Base-by-base conservation (phyloP, 768 basidiomycete genomes). In the Tephrocybe sp. region DNA sequence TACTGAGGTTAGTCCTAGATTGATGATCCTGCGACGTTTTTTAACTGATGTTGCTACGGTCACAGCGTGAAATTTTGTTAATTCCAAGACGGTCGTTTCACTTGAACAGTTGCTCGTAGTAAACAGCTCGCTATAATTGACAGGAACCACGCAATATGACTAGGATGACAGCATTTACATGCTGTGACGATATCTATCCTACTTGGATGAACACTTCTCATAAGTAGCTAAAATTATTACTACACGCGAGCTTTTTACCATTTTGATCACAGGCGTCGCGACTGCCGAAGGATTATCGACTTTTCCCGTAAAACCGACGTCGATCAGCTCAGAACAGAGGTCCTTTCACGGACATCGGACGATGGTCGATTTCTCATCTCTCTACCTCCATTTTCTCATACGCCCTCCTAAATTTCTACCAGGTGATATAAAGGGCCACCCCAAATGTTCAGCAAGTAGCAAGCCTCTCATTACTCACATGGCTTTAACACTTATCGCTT, bases 391-490 rank as follows among this genome's bases (percentile, higher is more conserved):
- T n/a, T 24, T 26, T 42, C 21, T 30, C 26, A 41, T 39, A 22
- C 25, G 39, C 26, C 19, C 21, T 30, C 32, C 38, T 28, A 12
- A 35, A 26, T 21, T 41, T 28, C 36, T 21, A 16, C 30, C 34
- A 51, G 36, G n/a, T 28, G 25, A 26, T 51, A 51, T 51, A 51
- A 44, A 51, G 42, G 24, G 9, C 25, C 3, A 6, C 36, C 4
- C 18, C 18, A 19, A 6, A 18, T 37, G 18, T 19, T 8, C 5
- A 7, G 36, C 32, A 37, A 35, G 18, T 13, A 32, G 18, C 30
- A 46, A 5, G 5, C 24, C 41, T 12, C n/a, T 8, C 8, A n/a
- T n/a, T 25, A 9, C 40, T n/a, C 9, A 45, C 32, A 47, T 47
- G 46, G 24, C 24, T 16, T 38, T 28, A 8, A 39, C 16, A 38